Evolutionary conservation across 495 filamentous ascomycete genomes (phyloP), one percentile per base, ranked within the genome.

Genomic region (Penicillium maclennaniae): DNA sequence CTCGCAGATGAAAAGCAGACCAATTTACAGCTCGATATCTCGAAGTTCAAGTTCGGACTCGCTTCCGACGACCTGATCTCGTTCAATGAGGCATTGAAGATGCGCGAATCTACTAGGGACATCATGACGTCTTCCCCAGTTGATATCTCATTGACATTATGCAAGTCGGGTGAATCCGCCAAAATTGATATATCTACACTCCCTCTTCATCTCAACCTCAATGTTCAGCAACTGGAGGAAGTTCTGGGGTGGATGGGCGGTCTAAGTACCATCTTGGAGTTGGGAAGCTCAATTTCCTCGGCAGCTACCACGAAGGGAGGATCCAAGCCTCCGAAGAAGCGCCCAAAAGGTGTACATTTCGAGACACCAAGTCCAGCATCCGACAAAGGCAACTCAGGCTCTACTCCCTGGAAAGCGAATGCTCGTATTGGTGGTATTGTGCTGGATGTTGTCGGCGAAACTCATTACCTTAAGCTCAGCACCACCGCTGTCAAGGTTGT

Each of bases 221-320:
- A 97, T 68, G 74, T 96, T 10, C 85, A 86, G 54, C 83, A 80
- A 37, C 61, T 97, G 12, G 95, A 99, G 56, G 92, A 96, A 46
- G 87, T 87, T 5, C 81, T 97, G 46, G 81, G 83, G 27, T 91
- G 88, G 78, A 88, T 97, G 63, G 95, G 93, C 15, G 95, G 95
- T 0, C 73, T 99, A 17, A 97, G 92, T 62, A 90, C 90, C 54
- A 87, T 99, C 41, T 71, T 99, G 27, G 92, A 91, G 55, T 80
- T 95, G 55, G 85, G 91, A 45, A 89, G 81, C 56, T 97, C 92
- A 1, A 87, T 95, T 26, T 83, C 84, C 20, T 91, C 88, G 1
- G 84, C 83, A 50, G 77, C 82, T 8, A 85, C 85, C 0, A 75
- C 79, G 25, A 74, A 76, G 47, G 67, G 67, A 9, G 54, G 56